Evolutionary conservation across 345 rosid genomes (phyloP), one percentile per base, ranked within the genome.

Genomic region (Cardamine resedifolia): DNA sequence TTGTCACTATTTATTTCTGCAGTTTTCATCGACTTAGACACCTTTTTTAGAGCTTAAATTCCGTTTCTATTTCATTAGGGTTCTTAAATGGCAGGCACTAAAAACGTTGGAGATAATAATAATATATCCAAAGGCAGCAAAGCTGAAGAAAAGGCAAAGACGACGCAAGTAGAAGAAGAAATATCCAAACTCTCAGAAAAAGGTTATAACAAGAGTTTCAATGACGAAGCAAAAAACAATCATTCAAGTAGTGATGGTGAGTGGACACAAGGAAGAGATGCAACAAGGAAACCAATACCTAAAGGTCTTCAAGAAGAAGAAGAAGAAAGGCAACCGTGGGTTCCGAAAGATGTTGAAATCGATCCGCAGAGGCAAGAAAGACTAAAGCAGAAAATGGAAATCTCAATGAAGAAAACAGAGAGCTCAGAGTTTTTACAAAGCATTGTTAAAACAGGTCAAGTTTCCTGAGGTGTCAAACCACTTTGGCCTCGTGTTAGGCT

Each of bases 391-490:
- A 87, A 86, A 85, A 73, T 91, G 78, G 81, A 82, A 28, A 15
- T 18, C 33, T 82, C 85, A 20, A 57, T 85, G 33, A 75, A 80
- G 36, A 87, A 74, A 78, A 64, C 88, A 30, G 87, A 89, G 18
- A 83, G 24, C 64, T 91, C 96, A 1, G 68, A 58, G 10, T 94
- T 89, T 89, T 67, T 89, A 74, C 81, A 70, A 45, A 48, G 56
- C 77, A 43, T 74, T 91, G 66, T 20, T 89, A 68, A 83, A 87
- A 18, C 89, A 89, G 81, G 78, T 94, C 27, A 82, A 79, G 76
- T 77, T 79, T 61, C 85, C 83, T 2, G 82, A 84, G 41, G 33
- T 87, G 47, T 52, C 72, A 12, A 66, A 79, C 38, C 75, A 33
- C 71, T 77, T 94, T 62, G 31, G 50, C n/a, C 72, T 36, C 64